Evolutionary conservation across 164 flowering plant genomes (phyloP).

Genomic region (Stephania cephalantha): DNA sequence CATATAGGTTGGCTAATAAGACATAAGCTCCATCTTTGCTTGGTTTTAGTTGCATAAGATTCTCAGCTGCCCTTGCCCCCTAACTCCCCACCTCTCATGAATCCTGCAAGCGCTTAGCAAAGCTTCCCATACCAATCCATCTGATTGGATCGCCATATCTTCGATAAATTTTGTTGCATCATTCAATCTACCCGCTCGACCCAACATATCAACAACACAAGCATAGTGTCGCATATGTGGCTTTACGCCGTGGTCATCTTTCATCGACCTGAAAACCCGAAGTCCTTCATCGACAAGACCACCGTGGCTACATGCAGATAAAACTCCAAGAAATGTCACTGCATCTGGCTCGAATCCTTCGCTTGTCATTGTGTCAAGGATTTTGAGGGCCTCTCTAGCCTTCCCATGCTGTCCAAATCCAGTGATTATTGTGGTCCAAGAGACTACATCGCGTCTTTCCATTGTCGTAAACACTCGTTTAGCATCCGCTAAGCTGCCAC

Average conservation of each 20-base stretch:
- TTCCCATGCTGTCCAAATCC: conserved; percentile 36
- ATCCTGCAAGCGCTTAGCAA: conserved; percentile 36
- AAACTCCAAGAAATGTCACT: conserved; percentile 29
- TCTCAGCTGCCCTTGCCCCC: conserved; percentile 20
- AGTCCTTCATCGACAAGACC: conserved; percentile 37
- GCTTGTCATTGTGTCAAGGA: conserved; percentile 28
- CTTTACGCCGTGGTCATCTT: conserved; percentile 21
- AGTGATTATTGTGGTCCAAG: conserved; percentile 37
- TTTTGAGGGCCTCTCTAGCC: conserved; percentile 29
- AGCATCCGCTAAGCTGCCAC: conserved; percentile 30
- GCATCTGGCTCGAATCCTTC: conserved; percentile 29
- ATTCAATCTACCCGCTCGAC: conserved; percentile 35
- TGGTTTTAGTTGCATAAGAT: conserved; percentile 27
- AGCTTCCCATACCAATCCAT: conserved; percentile 33
- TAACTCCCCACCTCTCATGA: conserved; percentile 30
- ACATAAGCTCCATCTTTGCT: conserved; percentile 24
- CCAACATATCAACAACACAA: conserved; percentile 37
- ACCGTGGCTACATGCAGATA: conserved; percentile 39
- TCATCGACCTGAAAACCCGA: conserved; percentile 28
- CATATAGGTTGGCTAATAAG: conserved; percentile 26
- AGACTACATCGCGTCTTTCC: conserved; percentile 27
- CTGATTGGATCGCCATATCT: conserved; percentile 22
- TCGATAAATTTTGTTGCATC: conserved; percentile 29
- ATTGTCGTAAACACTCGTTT: conserved; percentile 23
- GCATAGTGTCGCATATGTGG: conserved; percentile 33